Evolutionary conservation across 139 green algal species (phyloP), one percentile per base, ranked within the genome.

Genomic region (Micractinium conductrix): DNA sequence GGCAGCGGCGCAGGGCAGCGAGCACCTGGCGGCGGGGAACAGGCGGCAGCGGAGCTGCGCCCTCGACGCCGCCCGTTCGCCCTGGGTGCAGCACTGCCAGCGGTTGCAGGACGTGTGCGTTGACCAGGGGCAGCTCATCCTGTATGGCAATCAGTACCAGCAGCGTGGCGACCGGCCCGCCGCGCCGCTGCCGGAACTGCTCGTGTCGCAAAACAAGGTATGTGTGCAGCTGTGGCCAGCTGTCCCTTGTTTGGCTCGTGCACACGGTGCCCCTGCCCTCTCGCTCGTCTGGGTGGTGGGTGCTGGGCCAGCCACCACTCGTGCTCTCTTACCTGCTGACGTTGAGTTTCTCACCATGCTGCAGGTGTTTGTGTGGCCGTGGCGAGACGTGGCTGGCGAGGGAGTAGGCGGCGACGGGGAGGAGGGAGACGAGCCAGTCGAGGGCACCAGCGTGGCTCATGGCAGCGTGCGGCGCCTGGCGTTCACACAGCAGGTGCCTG

Each of bases 41-140:
- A 37, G 37, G 37, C 38, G 38, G 38, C 37, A 35, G 37, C 16
- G 37, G 35, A 60, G 62, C 35, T n/a, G 60, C 28, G 38, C 28
- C 68, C 37, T 38, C 68, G 68, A 42, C 67, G 78, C 4, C 68
- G 84, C 1, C 35, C 85, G 33, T 33, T 72, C 74, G 1, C 74
- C 74, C 21, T 80, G 74, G 74, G 74, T 45, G n/a, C 8, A 6
- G 19, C 74, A 80, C 74, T 80, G 74, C 74, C 74, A 80, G 74
- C 74, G 35, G 12, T 48, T 80, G 74, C 33, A 44, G 45, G 48
- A 22, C 21, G 74, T 80, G 45, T 80, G 74, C 21, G 12, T 80
- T 21, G 74, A 80, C 74, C 45, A 80, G 45, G 30, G 14, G 7
- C 45, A n/a, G 14, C 30, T 80, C n/a, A 67, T 80, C 3, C 6